Base-by-base conservation (phyloP, 2,329 filamentous ascomycete genomes). In the Diaporthe velutina region DNA sequence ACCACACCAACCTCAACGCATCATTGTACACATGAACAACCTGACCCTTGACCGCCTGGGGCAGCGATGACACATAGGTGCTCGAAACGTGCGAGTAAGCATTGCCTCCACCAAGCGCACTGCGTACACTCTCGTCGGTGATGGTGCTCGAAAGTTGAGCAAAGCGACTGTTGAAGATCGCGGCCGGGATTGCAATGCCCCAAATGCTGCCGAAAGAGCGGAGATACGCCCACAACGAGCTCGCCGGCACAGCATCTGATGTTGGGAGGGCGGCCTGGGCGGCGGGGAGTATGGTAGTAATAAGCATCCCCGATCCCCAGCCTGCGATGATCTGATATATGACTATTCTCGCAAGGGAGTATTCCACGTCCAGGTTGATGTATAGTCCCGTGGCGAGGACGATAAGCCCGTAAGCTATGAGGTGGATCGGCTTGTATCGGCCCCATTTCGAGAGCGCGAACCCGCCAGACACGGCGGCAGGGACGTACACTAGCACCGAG, bases 191-290 rank as follows among this genome's bases (percentile, higher is more conserved):
- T 0, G 86, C 82, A 1, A 88, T 83, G 4, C 87, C 86, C 78
- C 88, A 84, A 4, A 86, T 83, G 12, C 80, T 77, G 0, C 87
- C 88, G 12, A 89, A 83, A 6, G 80, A 83, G 7, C 87, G 83
- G 42, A 86, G 80, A 71, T 88, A 89, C 0, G 79, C 78, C 80
- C 83, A 87, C 42, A 83, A 84, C 0, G 81, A 81, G 1, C 83
- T 83, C 0, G 84, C 83, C 0, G 80, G 77, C 1, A 83, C 82
- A 13, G 80, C 78, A 61, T 88, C 84, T 0, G 73, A 73, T 50
- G 86, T 84, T 0, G 77, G 60, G 0, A 84, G 58, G 0, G 78
- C 71, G 0, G 84, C 86, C 74, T 86, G 85, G 25, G 86, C 83
- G 0, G 86, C 85, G 0, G 87, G 84, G 0, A 87, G 82, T 0